phyloP scores from a whole-genome alignment of 139 green algal species.

The Tetradesmus lagerheimii region DNA sequence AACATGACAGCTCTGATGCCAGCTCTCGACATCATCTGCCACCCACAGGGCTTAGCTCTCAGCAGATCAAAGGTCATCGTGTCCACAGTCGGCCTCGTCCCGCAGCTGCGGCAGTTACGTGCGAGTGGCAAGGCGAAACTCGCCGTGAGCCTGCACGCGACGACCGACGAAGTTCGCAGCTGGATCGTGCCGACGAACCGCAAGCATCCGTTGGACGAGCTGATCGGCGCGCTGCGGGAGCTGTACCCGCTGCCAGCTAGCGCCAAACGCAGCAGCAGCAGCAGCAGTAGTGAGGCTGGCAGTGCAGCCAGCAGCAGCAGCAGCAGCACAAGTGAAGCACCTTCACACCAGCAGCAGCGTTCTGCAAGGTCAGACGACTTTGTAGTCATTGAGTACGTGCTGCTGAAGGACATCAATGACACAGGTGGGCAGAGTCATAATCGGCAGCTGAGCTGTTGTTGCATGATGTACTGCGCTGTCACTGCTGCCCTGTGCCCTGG shows the following conservation, averaged over 20 bases:
- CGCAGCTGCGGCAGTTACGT: constrained; percentile 28
- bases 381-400: constrained; percentile 93
- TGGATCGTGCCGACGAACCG: constrained; percentile 92
- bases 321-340: neutral
- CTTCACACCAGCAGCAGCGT: neutral
- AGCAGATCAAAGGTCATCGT: constrained; percentile 21
- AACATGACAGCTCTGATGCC: constrained; percentile 41
- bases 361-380: constrained; percentile 23
- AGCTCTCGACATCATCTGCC: constrained; percentile 48
- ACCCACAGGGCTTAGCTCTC: constrained; percentile 14
- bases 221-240: constrained; percentile 70
- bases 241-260: constrained; percentile 59
- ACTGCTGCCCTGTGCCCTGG: too few species aligned
- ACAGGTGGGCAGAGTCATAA: constrained; percentile 28
- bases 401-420: constrained; percentile 93
- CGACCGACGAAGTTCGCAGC: constrained; percentile 81
- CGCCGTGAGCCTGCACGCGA: constrained; percentile 93
- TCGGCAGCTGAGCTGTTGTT: too few species aligned
- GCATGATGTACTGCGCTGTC: too few species aligned
- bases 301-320: neutral
- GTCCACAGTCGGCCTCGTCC: constrained; percentile 35
- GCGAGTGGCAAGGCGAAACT: constrained; percentile 69
- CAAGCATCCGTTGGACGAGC: constrained; percentile 56
- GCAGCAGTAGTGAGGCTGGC: constrained; percentile 7
- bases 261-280: neutral